Evolutionary conservation across 1,284 basidiomycete genomes (phyloP).

Genomic region (Xerocomus nothofagi): DNA sequence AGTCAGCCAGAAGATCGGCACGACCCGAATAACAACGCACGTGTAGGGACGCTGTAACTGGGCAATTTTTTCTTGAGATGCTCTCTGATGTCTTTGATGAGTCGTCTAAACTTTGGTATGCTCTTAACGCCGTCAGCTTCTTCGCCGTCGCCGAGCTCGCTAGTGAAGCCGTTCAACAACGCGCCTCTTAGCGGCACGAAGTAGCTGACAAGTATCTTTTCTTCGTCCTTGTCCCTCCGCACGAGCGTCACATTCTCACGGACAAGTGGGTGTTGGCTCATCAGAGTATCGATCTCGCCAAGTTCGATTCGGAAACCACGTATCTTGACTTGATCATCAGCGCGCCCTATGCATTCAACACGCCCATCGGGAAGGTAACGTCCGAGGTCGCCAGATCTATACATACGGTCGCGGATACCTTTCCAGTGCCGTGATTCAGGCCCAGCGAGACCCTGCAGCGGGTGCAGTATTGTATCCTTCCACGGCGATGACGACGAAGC

Average conservation of each 20-base stretch:
- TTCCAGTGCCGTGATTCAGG: conserved; percentile 87
- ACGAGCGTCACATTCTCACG: conserved; percentile 98
- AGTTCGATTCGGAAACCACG: conserved; percentile 99
- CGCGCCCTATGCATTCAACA: conserved; percentile 96
- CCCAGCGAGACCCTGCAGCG: conserved; percentile 54
- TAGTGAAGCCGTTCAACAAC: conserved; percentile 72
- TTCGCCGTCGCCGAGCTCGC: conserved; percentile 65
- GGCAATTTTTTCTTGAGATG: conserved; percentile 98
- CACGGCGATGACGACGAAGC: conserved; percentile 50
- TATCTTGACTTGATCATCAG: conserved; percentile 99
- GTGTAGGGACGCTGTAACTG: conserved; percentile 86
- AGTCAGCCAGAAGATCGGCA: conserved; percentile 9
- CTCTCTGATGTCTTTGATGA: conserved; percentile 94
- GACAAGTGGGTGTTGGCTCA: conserved; percentile 91
- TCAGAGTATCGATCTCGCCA: conserved; percentile 97
- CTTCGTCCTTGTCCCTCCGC: conserved; percentile 97
- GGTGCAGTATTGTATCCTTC: conserved; percentile 72
- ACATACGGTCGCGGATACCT: conserved; percentile 98
- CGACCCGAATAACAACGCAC: conserved; percentile 51
- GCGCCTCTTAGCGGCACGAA: conserved; percentile 89
- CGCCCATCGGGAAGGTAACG: conserved; percentile 91
- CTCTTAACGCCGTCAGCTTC: conserved; percentile 65
- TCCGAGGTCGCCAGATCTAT: conserved; percentile 95
- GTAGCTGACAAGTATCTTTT: conserved; percentile 98
- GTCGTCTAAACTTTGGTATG: conserved; percentile 77